phyloP scores from a whole-genome alignment of 371 early-diverging fungal species.

The Cokeromyces recurvatus region DNA sequence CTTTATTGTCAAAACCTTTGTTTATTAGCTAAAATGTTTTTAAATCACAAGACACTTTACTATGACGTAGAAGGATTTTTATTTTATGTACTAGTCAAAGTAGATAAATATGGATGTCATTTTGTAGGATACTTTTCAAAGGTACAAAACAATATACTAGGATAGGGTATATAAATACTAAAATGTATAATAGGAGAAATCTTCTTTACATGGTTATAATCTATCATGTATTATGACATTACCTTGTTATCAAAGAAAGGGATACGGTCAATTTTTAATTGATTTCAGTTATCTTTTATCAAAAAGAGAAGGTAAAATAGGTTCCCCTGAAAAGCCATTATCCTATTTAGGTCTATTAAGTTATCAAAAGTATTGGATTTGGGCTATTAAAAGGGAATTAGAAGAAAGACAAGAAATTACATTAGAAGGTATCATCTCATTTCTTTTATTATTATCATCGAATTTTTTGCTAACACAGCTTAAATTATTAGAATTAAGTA shows the following conservation, averaged over 20 bases:
- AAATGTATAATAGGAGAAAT: too few relatives aligned
- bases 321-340: slow-evolving; percentile 96
- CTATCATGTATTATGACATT: slow-evolving; percentile 96
- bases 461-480: not conserved
- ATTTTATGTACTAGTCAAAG: slow-evolving; percentile 93
- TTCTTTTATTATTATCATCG: not conserved
- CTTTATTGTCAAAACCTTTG: slow-evolving; percentile 98
- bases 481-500: slow-evolving; percentile 28
- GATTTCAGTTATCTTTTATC: slow-evolving; percentile 92
- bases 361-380: slow-evolving; percentile 76
- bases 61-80: slow-evolving; percentile 99
- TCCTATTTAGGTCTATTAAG: slow-evolving; percentile 89
- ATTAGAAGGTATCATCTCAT: slow-evolving; percentile 25
- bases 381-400: slow-evolving; percentile 59
- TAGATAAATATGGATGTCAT: slow-evolving; percentile 78
- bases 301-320: slow-evolving; percentile 73
- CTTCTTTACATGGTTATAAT: slow-evolving; percentile 83
- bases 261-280: slow-evolving; percentile 94
- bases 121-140: slow-evolving; percentile 99
- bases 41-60: slow-evolving; percentile 99
- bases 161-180: too few relatives aligned
- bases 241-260: slow-evolving; percentile 91
- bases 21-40: slow-evolving; percentile 96
- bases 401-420: slow-evolving; percentile 81
- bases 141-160: slow-evolving; percentile 71